phyloP scores from a whole-genome alignment of 2,329 filamentous ascomycete genomes.

The Phialophora chinensis region DNA sequence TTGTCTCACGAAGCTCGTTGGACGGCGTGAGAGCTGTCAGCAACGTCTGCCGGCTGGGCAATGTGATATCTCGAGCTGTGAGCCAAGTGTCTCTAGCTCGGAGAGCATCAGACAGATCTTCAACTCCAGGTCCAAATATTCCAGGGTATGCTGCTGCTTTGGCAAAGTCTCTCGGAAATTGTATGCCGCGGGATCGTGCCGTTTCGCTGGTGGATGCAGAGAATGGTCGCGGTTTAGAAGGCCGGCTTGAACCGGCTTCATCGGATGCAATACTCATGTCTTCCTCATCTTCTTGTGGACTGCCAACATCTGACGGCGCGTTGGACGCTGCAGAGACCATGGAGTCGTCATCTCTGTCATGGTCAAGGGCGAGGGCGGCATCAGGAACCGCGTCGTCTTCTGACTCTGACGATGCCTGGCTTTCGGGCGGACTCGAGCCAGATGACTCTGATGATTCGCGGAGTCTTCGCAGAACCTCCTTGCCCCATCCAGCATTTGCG shows the following conservation, averaged over 20 bases:
- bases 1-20: background rate
- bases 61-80: conserved; percentile 52
- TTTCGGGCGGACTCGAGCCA: conserved; percentile 28
- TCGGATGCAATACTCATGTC: conserved; percentile 17
- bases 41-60: conserved; percentile 55
- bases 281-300: conserved; percentile 23
- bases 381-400: conserved; percentile 8
- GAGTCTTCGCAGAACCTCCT: conserved; percentile 35
- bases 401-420: background rate
- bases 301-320: conserved; percentile 23
- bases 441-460: conserved; percentile 34
- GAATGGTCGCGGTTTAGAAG: background rate
- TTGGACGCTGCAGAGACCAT: conserved; percentile 10
- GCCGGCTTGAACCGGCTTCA: conserved; percentile 3
- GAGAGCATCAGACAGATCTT: conserved; percentile 57
- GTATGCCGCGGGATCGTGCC: conserved; percentile 48
- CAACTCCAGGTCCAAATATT: conserved; percentile 58
- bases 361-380: conserved; percentile 3
- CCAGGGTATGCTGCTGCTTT: conserved; percentile 56
- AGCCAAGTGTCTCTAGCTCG: conserved; percentile 59
- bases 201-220: conserved; percentile 28
- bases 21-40: conserved; percentile 5
- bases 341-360: conserved; percentile 20
- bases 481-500: conserved; percentile 35
- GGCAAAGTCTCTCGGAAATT: conserved; percentile 46